Evolutionary conservation across 129 eudicot genomes (phyloP), one percentile per base, ranked within the genome.

Genomic region (Tanacetum coccineum): DNA sequence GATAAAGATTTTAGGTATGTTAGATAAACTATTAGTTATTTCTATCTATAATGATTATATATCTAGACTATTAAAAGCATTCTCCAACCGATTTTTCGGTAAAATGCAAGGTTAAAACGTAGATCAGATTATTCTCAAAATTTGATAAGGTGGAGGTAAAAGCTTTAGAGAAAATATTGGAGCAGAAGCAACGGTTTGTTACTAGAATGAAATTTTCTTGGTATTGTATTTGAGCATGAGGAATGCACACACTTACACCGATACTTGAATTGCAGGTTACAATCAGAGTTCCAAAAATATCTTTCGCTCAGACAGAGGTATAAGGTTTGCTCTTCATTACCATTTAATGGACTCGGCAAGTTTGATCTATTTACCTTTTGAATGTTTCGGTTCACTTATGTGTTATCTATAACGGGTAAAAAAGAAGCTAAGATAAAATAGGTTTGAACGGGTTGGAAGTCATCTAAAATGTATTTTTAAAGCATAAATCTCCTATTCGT

Each of bases 1-100:
- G 98, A 93, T 80, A 88, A 88, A 81, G 98, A 93, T 85, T 88
- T 88, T 80, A 81, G 96, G 98, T 87, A 86, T 66, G 62, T 60
- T 54, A 22, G 25, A 45, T 30, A 32, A 26, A 11, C 45, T 53
- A 42, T 56, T 62, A 47, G 25, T 62, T 19, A 56, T 57, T 30
- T 6, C 30, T 12, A 13, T 14, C 18, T 51, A 12, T 64, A 20
- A 47, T 64, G 17, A 58, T 66, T 46, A n/a, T 13, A 9, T 65
- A 17, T 66, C 9, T n/a, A n/a, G n/a, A n/a, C n/a, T n/a, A n/a
- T n/a, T n/a, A n/a, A n/a, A 21, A 59, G 15, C 13, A 2, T 36
- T 22, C 57, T 74, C 98, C 98, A 46, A 26, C 71, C 67, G 82
- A 80, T 54, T 86, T 86, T 69, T 71, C 96, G 9, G 86, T 82